phyloP scores from a whole-genome alignment of 1,139 yeast species.

The Kluyveromyces sp. region DNA sequence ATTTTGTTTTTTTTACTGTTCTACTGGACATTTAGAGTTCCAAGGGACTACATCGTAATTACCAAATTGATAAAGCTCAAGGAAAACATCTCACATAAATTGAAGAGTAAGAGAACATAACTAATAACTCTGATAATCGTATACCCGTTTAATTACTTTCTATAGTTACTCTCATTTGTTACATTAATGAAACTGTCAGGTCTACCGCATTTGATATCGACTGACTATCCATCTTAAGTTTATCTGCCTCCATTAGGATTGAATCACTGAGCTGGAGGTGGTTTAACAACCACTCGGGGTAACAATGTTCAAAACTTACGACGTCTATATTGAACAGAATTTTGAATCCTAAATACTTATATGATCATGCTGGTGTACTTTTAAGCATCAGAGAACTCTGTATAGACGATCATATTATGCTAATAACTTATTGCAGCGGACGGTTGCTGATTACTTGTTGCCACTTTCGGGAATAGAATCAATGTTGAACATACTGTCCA shows the following conservation, averaged over 20 bases:
- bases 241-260: too few relatives aligned
- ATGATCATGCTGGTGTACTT: neutral
- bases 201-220: too few relatives aligned
- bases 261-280: too few relatives aligned
- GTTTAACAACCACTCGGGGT: too few relatives aligned
- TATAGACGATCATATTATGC: neutral
- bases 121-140: neutral
- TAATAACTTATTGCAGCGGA: neutral
- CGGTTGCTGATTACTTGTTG: neutral
- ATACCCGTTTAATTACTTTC: neutral
- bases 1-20: constrained; percentile 31
- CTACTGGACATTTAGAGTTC: constrained; percentile 43
- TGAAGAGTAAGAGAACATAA: neutral
- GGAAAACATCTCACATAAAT: neutral
- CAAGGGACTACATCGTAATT: constrained; percentile 22
- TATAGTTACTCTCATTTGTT: too few relatives aligned
- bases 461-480: neutral
- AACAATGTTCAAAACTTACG: too few relatives aligned
- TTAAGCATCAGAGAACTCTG: neutral
- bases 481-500: neutral
- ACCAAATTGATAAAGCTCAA: neutral
- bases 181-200: too few relatives aligned
- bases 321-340: too few relatives aligned
- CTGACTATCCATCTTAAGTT: too few relatives aligned
- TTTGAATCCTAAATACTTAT: neutral